Base-by-base conservation (phyloP, 805 yeast genomes). In the Saccharomycopsis sp. region DNA sequence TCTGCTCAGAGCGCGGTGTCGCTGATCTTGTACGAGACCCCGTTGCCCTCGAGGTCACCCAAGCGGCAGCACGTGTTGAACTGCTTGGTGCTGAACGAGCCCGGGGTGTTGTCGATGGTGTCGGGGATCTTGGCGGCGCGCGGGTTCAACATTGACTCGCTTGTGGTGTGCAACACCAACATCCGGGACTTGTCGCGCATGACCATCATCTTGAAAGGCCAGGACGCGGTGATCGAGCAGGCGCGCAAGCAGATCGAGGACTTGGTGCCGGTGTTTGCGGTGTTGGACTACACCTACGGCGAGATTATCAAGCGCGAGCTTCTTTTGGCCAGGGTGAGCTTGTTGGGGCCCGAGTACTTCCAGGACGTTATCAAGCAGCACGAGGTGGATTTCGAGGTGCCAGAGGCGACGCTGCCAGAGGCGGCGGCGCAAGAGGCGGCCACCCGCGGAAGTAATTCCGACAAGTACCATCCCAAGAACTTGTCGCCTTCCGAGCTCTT, bases 241-340 rank as follows among this genome's bases (percentile, higher is more conserved):
- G 97, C 96, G 2, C 77, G 98, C 63, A 80, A 96, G 63, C 98
- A 92, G 63, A 82, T 92, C 48, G 98, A 92, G 66, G 96, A 92
- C 56, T 73, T 92, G 58, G 98, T 92, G 26, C 97, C 98, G 4
- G 97, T 92, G 22, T 92, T 94, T 66, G 98, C 97, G 4, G 98
- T 92, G 29, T 70, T 92, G 59, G 96, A 92, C 64, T 92, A 92
- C 67, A 73, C 95, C 39, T 75, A 84, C 54, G 77, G 95, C 19
- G 85, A 89, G 57, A 84, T 87, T 54, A 85, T 92, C 60, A 76
- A 79, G 60, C 77, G 98, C 61, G 98, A 92, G 67, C 71, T 92
- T 54, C 69, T 92, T 43, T 68, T 92, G 56, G 95, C 95, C 25
- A 78, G 96, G 68, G 80, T 92, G 36, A 87, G 96, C 5, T 69